Base-by-base conservation (phyloP, 2,329 filamentous ascomycete genomes). In the Chlorencoelia australis region DNA sequence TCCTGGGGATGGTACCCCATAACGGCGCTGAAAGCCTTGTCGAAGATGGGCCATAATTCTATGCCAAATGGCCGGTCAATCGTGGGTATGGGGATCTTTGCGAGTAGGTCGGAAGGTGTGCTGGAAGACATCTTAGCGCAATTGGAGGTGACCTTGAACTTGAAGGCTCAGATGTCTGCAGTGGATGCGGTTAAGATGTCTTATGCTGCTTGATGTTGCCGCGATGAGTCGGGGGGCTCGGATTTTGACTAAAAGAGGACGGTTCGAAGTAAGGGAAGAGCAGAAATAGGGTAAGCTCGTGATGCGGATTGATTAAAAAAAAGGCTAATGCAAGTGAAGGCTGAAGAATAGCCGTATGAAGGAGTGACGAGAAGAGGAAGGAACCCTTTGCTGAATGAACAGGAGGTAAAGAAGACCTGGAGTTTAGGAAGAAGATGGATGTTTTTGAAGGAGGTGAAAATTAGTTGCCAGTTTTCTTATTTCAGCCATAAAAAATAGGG, bases 51-150 rank as follows among this genome's bases (percentile, higher is more conserved):
- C 91, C 91, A 96, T 62, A 95, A 66, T 46, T 83, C 71, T 50
- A 96, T 68, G 60, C 89, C 91, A 56, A 96, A 96, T 21, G 89
- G 89, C 47, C 83, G 78, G 60, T 95, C 88, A 62, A 96, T 71
- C 44, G 86, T 86, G 39, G 89, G 89, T 49, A 77, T 59, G 58
- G 84, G 71, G 44, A 78, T 54, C 51, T 71, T 63, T 56, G 72
- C 67, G 47, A 72, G 34, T 33, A 55, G 25, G 39, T 54, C 50
- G 13, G 41, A 36, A n/a, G n/a, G n/a, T 13, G 43, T 8, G 18
- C 32, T 39, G 15, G 49, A 43, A 37, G 45, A 48, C 46, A 49
- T 50, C 24, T 30, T 47, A n/a, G n/a, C n/a, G n/a, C n/a, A n/a
- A n/a, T n/a, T n/a, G n/a, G n/a, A 13, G 11, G 4, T 28, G 26